phyloP scores from a whole-genome alignment of 495 filamentous ascomycete genomes.

The Aspergillus leporis region DNA sequence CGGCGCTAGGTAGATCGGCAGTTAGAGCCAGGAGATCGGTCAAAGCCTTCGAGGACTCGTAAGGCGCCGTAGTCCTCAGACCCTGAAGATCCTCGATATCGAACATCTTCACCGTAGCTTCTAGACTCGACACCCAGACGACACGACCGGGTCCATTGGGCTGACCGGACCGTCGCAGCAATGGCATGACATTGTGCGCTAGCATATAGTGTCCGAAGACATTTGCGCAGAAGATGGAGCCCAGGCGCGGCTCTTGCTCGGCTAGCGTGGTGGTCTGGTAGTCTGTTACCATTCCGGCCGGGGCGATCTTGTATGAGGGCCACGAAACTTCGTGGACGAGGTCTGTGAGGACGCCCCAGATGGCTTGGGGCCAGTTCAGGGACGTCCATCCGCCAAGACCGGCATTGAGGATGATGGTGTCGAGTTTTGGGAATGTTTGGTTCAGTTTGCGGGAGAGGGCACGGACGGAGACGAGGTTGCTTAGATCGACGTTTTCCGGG shows the following conservation, averaged over 20 bases:
- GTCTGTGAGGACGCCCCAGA: constrained; percentile 63
- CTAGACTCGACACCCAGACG: constrained; percentile 83
- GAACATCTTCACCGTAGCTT: constrained; percentile 60
- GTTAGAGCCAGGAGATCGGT: constrained; percentile 83
- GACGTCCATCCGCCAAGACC: constrained; percentile 84
- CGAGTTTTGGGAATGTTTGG: constrained; percentile 62
- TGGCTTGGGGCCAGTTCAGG: constrained; percentile 67
- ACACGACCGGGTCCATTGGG: constrained; percentile 57
- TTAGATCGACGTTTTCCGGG: constrained; percentile 57
- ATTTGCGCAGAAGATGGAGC: constrained; percentile 84
- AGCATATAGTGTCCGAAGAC: constrained; percentile 95
- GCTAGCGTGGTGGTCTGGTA: constrained; percentile 24
- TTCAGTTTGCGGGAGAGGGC: constrained; percentile 49
- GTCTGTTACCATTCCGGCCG: constrained; percentile 54
- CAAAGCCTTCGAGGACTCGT: constrained; percentile 83
- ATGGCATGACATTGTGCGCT: constrained; percentile 71
- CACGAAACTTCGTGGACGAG: constrained; percentile 70
- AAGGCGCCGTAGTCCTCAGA: constrained; percentile 58
- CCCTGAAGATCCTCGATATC: constrained; percentile 74
- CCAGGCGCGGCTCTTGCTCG: constrained; percentile 58
- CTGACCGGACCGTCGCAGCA: constrained; percentile 57
- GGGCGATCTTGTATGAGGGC: constrained; percentile 71
- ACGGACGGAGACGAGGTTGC: constrained; percentile 55
- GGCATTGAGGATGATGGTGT: constrained; percentile 82
- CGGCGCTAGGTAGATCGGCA: constrained; percentile 62